Base-by-base conservation (phyloP, 2,329 filamentous ascomycete species). In the Clonostachys sp. region DNA sequence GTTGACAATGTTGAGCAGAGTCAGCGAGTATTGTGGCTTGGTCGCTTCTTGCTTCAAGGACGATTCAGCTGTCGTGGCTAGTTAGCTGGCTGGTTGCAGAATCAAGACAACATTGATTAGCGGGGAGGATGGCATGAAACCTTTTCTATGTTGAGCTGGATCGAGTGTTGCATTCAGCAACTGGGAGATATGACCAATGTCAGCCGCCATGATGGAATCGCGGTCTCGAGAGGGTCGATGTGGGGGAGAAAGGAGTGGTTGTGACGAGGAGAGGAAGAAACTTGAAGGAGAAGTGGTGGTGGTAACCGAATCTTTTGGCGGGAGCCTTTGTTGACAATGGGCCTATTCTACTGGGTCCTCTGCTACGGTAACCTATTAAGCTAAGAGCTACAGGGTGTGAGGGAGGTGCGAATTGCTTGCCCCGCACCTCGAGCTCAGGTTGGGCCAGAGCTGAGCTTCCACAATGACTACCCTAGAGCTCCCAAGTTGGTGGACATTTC, bases 121-220 rank as follows among this genome's bases (percentile, higher is more conserved):
- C 60, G 51, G 44, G 48, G 53, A 49, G 50, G 52, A 30, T 30
- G 8, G 24, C 9, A 30, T 64, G 73, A 55, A 73, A 92, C 92
- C 92, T 85, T 95, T 87, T 68, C 90, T 91, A 68, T 92, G 90
- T 68, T 92, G 84, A 53, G 80, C 75, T 16, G 90, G 90, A 70
- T 96, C 89, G 60, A 97, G 80, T 60, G 91, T 97, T 60, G 90
- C 89, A 69, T 95, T 82, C 54, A 99, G 84, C 67, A 97, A 80
- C 77, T 90, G 83, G 53, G 90, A 87, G 66, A 96, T 74, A 51
- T 72, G 70, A 56, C 71, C 72, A 61, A 81, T 73, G 55, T 80
- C 72, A 56, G 75, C 70, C 62, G 78, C 76, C 79, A 83, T 83
- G 62, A 55, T 75, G 63, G 61, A 50, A 55, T 45, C 45, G 54